Evolutionary conservation across 192 early-diverging fungal species (phyloP).

Genomic region (Rhizoclosmatium globosum): DNA sequence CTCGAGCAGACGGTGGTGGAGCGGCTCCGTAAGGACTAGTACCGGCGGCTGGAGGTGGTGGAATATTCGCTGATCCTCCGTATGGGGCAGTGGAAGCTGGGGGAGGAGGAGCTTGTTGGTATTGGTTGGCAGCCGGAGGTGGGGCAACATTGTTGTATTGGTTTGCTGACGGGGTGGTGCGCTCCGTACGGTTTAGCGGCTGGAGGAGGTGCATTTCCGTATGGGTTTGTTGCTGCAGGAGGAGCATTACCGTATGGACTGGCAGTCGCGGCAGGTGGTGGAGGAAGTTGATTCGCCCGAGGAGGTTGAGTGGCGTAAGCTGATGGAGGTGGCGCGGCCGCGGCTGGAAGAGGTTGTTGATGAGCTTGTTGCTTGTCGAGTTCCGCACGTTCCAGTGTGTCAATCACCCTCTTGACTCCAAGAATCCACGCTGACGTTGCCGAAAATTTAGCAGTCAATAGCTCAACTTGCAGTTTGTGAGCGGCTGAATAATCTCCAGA

Average conservation of each 20-base stretch:
- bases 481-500: conserved; percentile 62
- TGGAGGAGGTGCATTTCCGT: background rate
- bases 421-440: conserved; percentile 72
- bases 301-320: background rate
- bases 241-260: background rate
- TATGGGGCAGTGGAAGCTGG: conserved; percentile 18
- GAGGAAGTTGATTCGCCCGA: background rate
- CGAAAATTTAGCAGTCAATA: conserved; percentile 74
- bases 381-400: conserved; percentile 47
- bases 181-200: background rate
- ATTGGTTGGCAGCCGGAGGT: background rate
- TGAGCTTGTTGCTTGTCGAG: conserved; percentile 15
- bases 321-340: background rate
- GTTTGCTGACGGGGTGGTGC: background rate
- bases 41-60: conserved; percentile 3
- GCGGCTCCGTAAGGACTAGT: background rate
- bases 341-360: background rate
- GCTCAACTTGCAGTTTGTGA: conserved; percentile 68
- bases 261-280: background rate
- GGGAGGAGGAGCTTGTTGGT: conserved; percentile 13
- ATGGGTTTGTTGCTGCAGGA: background rate
- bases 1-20: background rate
- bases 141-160: background rate
- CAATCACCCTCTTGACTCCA: conserved; percentile 75
- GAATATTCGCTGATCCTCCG: background rate